Evolutionary conservation across 306 rosid genomes (phyloP).

Genomic region (Luffa acutangula): DNA sequence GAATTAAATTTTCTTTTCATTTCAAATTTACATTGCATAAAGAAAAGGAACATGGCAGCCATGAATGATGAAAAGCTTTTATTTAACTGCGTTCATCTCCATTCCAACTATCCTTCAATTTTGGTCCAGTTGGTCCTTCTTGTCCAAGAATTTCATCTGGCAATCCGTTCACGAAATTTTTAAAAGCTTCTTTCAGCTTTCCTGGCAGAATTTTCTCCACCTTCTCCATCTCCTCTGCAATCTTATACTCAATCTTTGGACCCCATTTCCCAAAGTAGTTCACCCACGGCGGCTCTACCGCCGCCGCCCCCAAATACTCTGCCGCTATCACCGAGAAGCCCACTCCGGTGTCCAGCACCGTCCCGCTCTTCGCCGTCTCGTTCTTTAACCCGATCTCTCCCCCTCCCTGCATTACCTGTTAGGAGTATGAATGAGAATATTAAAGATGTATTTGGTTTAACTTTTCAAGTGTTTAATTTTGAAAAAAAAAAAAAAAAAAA

Average conservation of each 20-base stretch:
- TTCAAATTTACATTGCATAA: neutral
- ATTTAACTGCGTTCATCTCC: constrained; percentile 44
- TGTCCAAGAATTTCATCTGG: constrained; percentile 56
- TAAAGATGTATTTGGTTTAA: no score
- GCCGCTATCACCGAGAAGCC: constrained; percentile 28
- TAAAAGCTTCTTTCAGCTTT: constrained; percentile 19
- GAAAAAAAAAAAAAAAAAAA: no score
- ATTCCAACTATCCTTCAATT: constrained; percentile 43
- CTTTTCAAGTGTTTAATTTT: no score
- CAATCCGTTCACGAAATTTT: constrained; percentile 12
- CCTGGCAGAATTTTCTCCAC: constrained; percentile 32
- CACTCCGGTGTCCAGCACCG: constrained; percentile 28
- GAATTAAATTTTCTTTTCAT: neutral
- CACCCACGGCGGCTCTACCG: constrained; percentile 55
- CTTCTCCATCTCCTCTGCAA: constrained; percentile 28
- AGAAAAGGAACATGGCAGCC: neutral
- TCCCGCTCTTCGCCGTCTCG: constrained; percentile 44
- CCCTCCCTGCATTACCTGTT: constrained; percentile 40
- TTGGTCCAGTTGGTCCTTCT: constrained; percentile 83
- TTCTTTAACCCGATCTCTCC: constrained; percentile 46
- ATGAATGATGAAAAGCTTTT: neutral
- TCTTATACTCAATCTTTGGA: constrained; percentile 37
- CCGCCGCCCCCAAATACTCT: constrained; percentile 31
- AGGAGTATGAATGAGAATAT: neutral
- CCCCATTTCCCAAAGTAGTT: constrained; percentile 59